phyloP scores from a whole-genome alignment of 495 filamentous ascomycete species.

The Tuber microsphaerosporum region DNA sequence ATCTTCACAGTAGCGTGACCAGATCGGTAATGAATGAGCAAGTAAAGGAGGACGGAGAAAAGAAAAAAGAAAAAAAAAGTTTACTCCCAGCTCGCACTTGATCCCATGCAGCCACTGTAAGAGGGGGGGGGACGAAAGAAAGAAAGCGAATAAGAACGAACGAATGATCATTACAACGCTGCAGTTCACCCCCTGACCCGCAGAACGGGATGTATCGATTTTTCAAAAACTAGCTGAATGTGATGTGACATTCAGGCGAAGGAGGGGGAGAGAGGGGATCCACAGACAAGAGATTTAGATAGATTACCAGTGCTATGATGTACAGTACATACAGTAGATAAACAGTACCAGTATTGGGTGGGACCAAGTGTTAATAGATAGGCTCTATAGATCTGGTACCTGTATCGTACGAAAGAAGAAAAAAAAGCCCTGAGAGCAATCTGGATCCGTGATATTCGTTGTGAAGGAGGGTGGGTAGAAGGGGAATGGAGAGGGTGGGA shows the following conservation, averaged over 20 bases:
- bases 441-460: not conserved
- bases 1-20: not conserved
- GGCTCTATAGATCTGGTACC: not conserved
- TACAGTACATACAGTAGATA: not conserved
- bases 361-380: not conserved
- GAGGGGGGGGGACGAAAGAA: not conserved
- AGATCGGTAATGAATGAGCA: not conserved
- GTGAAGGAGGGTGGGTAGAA: not conserved
- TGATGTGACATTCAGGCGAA: not conserved
- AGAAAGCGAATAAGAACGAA: not conserved
- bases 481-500: not conserved
- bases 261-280: not conserved
- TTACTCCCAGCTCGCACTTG: not conserved
- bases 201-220: not conserved
- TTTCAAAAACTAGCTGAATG: slow-evolving; percentile 5
- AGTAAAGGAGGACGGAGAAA: not conserved
- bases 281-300: not conserved
- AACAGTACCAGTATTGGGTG: not conserved
- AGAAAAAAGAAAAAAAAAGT: not conserved
- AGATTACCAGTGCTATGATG: not conserved
- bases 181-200: not conserved
- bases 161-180: not conserved
- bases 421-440: not conserved
- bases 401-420: not conserved
- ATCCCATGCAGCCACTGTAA: not conserved